Evolutionary conservation across 2,329 filamentous ascomycete species (phyloP).

Genomic region (Pyricularia grisea): DNA sequence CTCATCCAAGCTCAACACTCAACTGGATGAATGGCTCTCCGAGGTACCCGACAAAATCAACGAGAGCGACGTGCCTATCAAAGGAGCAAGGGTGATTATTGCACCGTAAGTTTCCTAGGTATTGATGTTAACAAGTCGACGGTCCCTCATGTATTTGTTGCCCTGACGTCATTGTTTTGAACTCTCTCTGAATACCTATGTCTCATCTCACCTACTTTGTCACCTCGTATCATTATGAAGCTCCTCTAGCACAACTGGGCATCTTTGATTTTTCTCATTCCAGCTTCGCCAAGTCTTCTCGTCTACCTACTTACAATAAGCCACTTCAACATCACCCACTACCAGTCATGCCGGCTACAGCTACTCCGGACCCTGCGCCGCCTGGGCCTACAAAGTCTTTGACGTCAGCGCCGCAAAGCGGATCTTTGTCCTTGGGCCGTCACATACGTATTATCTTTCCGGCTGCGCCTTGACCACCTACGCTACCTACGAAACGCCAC

Average conservation of each 20-base stretch:
- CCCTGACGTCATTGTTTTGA: slow-evolving; percentile 3
- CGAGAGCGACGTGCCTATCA: slow-evolving; percentile 52
- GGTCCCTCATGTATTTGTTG: background rate
- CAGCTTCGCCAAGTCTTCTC: background rate
- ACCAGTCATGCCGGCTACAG: slow-evolving; percentile 82
- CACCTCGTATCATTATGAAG: background rate
- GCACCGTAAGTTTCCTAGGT: slow-evolving; percentile 61
- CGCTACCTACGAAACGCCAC: slow-evolving; percentile 61
- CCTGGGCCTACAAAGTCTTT: slow-evolving; percentile 86
- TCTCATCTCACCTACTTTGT: background rate
- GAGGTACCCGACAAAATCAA: slow-evolving; percentile 59
- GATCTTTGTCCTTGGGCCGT: slow-evolving; percentile 86
- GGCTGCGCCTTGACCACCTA: slow-evolving; percentile 71
- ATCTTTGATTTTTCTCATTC: background rate
- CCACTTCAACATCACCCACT: background rate
- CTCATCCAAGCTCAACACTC: slow-evolving; percentile 44
- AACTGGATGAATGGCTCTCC: slow-evolving; percentile 69
- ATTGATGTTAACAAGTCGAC: background rate
- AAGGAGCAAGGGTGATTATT: slow-evolving; percentile 75
- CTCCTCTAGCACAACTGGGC: background rate
- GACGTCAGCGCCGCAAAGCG: slow-evolving; percentile 77
- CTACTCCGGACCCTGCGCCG: slow-evolving; percentile 86
- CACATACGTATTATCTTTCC: slow-evolving; percentile 74
- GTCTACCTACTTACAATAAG: background rate
- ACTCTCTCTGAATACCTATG: background rate